Evolutionary conservation across 2,329 filamentous ascomycete genomes (phyloP).

Genomic region (Colletotrichum sp.): DNA sequence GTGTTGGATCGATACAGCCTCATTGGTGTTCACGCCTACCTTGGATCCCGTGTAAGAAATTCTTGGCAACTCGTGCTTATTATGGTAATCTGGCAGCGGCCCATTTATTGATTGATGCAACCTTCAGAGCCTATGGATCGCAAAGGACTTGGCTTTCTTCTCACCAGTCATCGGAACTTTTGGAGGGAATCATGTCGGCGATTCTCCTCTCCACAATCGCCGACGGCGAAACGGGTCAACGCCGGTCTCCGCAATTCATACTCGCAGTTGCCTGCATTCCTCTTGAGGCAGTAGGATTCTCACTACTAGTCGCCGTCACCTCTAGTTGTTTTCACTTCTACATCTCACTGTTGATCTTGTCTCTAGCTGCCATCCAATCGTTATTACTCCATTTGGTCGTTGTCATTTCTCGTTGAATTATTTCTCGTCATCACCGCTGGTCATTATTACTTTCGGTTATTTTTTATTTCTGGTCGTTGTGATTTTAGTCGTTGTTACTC

Average conservation of each 20-base stretch:
- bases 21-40: not conserved
- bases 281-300: not conserved
- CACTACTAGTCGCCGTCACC: not conserved
- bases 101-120: not conserved
- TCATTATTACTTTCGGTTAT: too few relatives aligned
- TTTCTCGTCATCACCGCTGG: too few relatives aligned
- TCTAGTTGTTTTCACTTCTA: too few relatives aligned
- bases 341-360: not conserved
- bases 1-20: not conserved
- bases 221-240: not conserved
- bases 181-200: not conserved
- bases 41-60: not conserved
- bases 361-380: not conserved
- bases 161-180: not conserved
- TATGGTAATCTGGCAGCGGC: not conserved
- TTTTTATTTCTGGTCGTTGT: too few relatives aligned
- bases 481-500: too few relatives aligned
- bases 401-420: too few relatives aligned
- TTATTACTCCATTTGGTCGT: too few relatives aligned
- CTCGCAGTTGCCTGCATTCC: fast-evolving
- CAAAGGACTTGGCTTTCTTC: not conserved
- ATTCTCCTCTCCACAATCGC: not conserved
- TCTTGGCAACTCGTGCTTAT: not conserved
- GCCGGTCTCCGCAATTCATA: not conserved
- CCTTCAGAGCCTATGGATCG: fast-evolving